Conservation (phyloP, 305 asterid genomes). For the Fraxinus dipetala region DNA sequence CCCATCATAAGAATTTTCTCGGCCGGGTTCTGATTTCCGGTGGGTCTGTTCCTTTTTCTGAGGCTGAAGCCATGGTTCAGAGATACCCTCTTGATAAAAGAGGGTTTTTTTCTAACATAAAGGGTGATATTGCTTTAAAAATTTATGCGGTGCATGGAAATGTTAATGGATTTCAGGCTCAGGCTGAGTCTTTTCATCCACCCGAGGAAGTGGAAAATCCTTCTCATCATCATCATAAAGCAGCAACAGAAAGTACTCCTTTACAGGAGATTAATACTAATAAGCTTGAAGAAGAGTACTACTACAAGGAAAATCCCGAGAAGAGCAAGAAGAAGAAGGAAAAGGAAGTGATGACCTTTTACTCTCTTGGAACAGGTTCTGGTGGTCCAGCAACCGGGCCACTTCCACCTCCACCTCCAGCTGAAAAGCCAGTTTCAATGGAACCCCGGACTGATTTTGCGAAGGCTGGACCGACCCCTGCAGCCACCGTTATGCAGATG, state of each 20-base stretch:
- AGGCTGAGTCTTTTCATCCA: slow-evolving; percentile 19
- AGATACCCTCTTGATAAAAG: slow-evolving; percentile 90
- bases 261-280: slow-evolving; percentile 28
- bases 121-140: slow-evolving; percentile 71
- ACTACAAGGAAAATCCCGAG: slow-evolving; percentile 32
- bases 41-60: slow-evolving; percentile 54
- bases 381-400: slow-evolving; percentile 27
- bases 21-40: slow-evolving; percentile 78
- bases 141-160: slow-evolving; percentile 44
- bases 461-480: slow-evolving; percentile 22
- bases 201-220: slow-evolving; percentile 20
- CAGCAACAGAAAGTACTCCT: slow-evolving; percentile 18
- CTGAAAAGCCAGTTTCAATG: slow-evolving; percentile 38
- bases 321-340: slow-evolving; percentile 53
- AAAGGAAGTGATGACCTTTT: slow-evolving; percentile 72
- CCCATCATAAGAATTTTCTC: slow-evolving; percentile 58
- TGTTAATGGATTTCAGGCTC: not conserved
- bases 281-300: slow-evolving; percentile 28
- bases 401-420: slow-evolving; percentile 5
- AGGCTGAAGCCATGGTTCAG: slow-evolving; percentile 59
- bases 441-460: slow-evolving; percentile 46
- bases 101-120: slow-evolving; percentile 70
- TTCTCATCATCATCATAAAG: slow-evolving; percentile 12
- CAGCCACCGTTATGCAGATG: slow-evolving; percentile 55
- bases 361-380: slow-evolving; percentile 48